These are phyloP conservation scores for Heliamphora exappendiculata DNA, from an alignment of 148 eudicot species.

Conservation along the genomic window DNA sequence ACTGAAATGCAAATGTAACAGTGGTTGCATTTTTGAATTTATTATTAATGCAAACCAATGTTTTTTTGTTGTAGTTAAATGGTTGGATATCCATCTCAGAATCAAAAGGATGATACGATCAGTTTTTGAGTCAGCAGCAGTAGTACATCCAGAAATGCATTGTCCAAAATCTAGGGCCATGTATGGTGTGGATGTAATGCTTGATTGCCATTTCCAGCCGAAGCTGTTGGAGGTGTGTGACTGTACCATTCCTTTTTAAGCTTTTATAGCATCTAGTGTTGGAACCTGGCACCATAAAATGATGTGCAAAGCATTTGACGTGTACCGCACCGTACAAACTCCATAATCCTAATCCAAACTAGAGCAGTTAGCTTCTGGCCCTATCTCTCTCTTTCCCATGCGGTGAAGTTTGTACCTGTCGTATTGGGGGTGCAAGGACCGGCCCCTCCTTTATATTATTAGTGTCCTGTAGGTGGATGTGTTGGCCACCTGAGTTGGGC, in stretches of 20 bases:
- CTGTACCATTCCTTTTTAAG: neutral
- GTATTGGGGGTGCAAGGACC: too few species aligned
- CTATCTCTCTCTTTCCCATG: too few species aligned
- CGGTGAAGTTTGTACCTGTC: too few species aligned
- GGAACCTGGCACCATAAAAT: neutral
- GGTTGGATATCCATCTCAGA: constrained; percentile 68
- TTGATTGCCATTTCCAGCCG: constrained; percentile 64
- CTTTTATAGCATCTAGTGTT: neutral
- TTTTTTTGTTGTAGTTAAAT: constrained; percentile 52
- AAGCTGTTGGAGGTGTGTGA: constrained; percentile 77
- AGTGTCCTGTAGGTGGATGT: too few species aligned
- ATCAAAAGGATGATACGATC: constrained; percentile 68
- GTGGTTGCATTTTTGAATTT: neutral
- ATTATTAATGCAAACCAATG: constrained; percentile 1
- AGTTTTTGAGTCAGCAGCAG: constrained; percentile 78
- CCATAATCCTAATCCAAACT: too few species aligned
- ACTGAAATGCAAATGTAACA: neutral
- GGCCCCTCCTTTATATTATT: too few species aligned
- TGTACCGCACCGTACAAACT: too few species aligned
- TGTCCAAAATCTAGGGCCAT: constrained; percentile 74
- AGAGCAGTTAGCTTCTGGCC: too few species aligned
- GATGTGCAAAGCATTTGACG: neutral
- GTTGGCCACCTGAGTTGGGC: too few species aligned
- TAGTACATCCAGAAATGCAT: constrained; percentile 88
- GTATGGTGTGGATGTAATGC: constrained; percentile 97